phyloP scores from a whole-genome alignment of 768 basidiomycete genomes.

The Suillus americanus region DNA sequence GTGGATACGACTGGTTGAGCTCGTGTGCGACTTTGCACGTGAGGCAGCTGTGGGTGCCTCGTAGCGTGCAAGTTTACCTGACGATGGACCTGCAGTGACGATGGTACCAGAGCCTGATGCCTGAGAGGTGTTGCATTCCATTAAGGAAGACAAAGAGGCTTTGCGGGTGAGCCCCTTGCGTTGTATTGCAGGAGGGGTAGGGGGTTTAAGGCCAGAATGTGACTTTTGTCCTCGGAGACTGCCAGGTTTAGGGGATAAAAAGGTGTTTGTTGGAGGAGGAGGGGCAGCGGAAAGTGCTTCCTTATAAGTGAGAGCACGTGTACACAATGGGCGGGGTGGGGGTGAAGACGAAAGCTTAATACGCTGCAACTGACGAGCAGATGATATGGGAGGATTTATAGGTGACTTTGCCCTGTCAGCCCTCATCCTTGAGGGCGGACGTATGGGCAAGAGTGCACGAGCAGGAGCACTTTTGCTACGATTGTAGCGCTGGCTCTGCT shows the following conservation, averaged over 20 bases:
- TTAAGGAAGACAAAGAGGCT: slow-evolving; percentile 74
- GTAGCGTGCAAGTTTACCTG: slow-evolving; percentile 53
- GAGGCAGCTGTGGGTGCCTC: slow-evolving; percentile 82
- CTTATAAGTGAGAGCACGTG: slow-evolving; percentile 63
- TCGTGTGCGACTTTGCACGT: slow-evolving; percentile 68
- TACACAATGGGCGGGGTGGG: slow-evolving; percentile 47
- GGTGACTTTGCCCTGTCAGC: slow-evolving; percentile 73
- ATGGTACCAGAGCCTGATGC: slow-evolving; percentile 52
- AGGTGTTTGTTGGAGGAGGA: slow-evolving; percentile 50
- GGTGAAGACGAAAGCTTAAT: slow-evolving; percentile 71
- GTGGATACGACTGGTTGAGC: slow-evolving; percentile 62
- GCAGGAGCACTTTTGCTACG: slow-evolving; percentile 65
- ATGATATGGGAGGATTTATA: slow-evolving; percentile 66
- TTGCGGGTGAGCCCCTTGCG: slow-evolving; percentile 65
- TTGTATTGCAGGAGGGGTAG: slow-evolving; percentile 62
- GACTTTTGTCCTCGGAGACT: slow-evolving; percentile 84
- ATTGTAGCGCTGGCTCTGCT: slow-evolving; percentile 44
- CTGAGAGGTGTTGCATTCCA: slow-evolving; percentile 59
- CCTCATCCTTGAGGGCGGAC: slow-evolving; percentile 66
- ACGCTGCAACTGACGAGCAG: slow-evolving; percentile 65
- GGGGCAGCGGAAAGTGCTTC: slow-evolving; percentile 50
- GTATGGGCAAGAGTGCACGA: slow-evolving; percentile 44
- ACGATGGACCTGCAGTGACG: slow-evolving; percentile 32
- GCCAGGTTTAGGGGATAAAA: slow-evolving; percentile 67
- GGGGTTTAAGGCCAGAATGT: slow-evolving; percentile 76